phyloP scores from a whole-genome alignment of 768 basidiomycete species.

The Hericium rajendrae region DNA sequence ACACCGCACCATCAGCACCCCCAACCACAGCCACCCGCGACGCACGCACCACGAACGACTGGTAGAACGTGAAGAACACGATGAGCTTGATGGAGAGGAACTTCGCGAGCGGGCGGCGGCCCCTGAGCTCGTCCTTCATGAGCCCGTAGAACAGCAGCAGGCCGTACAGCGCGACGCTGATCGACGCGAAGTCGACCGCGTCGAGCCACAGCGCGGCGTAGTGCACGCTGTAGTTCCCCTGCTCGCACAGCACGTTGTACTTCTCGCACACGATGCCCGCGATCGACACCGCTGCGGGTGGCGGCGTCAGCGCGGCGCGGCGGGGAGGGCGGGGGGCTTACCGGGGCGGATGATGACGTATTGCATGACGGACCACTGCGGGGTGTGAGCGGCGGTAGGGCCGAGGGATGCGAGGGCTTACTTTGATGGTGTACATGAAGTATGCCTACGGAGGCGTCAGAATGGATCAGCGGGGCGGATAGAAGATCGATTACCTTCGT shows the following conservation, averaged over 20 bases:
- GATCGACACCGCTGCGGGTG: conserved; percentile 52
- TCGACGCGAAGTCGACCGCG: conserved; percentile 69
- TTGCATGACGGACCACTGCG: conserved; percentile 81
- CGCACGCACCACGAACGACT: conserved; percentile 51
- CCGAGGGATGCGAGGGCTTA: conserved; percentile 18
- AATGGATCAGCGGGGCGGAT: background rate
- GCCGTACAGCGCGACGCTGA: conserved; percentile 83
- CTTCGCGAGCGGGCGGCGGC: conserved; percentile 70
- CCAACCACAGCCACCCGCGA: too few species aligned
- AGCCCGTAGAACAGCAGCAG: conserved; percentile 77
- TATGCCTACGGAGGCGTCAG: conserved; percentile 42
- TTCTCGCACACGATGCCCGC: conserved; percentile 72
- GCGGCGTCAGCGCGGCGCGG: background rate
- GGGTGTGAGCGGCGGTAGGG: background rate
- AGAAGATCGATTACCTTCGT: conserved; percentile 44
- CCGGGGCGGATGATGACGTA: conserved; percentile 69
- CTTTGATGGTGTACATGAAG: conserved; percentile 86
- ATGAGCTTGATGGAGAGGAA: conserved; percentile 83
- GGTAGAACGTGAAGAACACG: conserved; percentile 86
- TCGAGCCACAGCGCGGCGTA: conserved; percentile 67
- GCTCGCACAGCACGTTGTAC: conserved; percentile 58
- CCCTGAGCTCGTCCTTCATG: conserved; percentile 69
- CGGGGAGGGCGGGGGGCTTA: conserved; percentile 11
- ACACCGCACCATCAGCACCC: conserved; percentile 2
- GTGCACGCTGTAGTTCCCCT: conserved; percentile 44